phyloP scores from a whole-genome alignment of 2,329 filamentous ascomycete species.

The Thielaviopsis cerberus region DNA sequence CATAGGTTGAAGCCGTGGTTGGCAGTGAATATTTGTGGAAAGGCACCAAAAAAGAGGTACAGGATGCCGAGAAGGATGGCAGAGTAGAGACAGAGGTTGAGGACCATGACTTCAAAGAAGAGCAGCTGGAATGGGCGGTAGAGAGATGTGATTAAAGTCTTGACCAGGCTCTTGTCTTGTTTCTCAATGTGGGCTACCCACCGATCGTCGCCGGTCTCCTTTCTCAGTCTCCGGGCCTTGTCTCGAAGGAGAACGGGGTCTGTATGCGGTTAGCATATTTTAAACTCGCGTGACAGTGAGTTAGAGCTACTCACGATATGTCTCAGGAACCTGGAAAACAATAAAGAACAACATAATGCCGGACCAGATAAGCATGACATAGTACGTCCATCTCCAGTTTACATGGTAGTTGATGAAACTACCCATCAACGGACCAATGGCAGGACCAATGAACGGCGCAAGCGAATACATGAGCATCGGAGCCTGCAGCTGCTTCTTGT shows the following conservation, averaged over 20 bases:
- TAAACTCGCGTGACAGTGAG: neutral
- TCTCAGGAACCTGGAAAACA: conserved; percentile 63
- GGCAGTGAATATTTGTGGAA: conserved; percentile 56
- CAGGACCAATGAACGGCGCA: conserved; percentile 44
- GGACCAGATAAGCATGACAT: conserved; percentile 67
- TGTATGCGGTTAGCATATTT: conserved; percentile 14
- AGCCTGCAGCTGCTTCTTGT: conserved; percentile 45
- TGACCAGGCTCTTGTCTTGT: conserved; percentile 44
- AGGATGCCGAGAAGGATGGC: conserved; percentile 73
- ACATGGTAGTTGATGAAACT: conserved; percentile 67
- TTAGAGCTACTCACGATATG: conserved; percentile 41
- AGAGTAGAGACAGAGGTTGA: conserved; percentile 64
- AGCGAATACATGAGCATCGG: conserved; percentile 72
- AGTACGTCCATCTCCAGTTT: conserved; percentile 70
- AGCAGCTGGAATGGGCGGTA: conserved; percentile 64
- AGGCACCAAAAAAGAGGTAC: conserved; percentile 83
- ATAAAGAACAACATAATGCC: conserved; percentile 45
- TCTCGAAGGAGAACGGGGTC: conserved; percentile 50
- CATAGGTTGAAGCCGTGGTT: conserved; percentile 62
- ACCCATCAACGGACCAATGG: conserved; percentile 42
- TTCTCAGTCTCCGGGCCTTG: conserved; percentile 52
- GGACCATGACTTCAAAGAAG: conserved; percentile 65
- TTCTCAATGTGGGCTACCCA: conserved; percentile 66
- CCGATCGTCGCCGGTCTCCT: conserved; percentile 57
- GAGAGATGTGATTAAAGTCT: conserved; percentile 39